Percentiles rank a stretch among this genome's conserved stretches.
These are phyloP conservation scores for Coffea eugenioides DNA, from an alignment of 257 asterid species.

Conservation along the genomic window DNA sequence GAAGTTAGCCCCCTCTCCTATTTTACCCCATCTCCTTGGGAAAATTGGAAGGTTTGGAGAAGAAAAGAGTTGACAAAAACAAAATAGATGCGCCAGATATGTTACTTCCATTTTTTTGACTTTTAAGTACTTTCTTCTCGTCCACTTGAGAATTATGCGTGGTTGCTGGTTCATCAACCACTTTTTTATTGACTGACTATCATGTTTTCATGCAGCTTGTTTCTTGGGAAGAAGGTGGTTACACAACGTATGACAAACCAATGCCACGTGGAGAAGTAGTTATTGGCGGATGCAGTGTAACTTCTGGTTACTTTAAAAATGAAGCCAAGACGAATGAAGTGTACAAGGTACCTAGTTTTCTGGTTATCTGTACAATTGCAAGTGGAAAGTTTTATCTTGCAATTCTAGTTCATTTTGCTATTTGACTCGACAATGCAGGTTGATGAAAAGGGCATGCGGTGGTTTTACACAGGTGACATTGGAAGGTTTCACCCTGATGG, in stretches of 20 bases:
- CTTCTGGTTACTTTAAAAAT: slow-evolving; percentile 84
- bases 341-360: slow-evolving; percentile 46
- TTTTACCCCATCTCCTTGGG: not conserved
- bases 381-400: slow-evolving; percentile 8
- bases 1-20: not conserved
- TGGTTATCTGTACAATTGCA: not conserved
- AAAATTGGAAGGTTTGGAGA: not conserved
- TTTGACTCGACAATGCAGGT: slow-evolving; percentile 45
- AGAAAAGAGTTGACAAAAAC: not conserved
- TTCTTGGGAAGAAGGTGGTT: slow-evolving; percentile 96
- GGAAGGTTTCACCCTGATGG: slow-evolving; percentile 92
- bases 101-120: not conserved
- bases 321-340: slow-evolving; percentile 80
- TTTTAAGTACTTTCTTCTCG: not conserved
- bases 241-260: slow-evolving; percentile 68
- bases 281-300: slow-evolving; percentile 81
- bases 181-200: slow-evolving; percentile 15
- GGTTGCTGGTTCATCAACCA: not conserved
- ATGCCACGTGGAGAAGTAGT: slow-evolving; percentile 93
- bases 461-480: slow-evolving; percentile 92
- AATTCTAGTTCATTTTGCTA: slow-evolving; percentile 3
- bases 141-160: not conserved
- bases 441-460: slow-evolving; percentile 82
- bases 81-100: not conserved
- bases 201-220: slow-evolving; percentile 58